Base-by-base conservation (phyloP, 495 filamentous ascomycete genomes). In the Aspergillus sclerotiicarbonarius region DNA sequence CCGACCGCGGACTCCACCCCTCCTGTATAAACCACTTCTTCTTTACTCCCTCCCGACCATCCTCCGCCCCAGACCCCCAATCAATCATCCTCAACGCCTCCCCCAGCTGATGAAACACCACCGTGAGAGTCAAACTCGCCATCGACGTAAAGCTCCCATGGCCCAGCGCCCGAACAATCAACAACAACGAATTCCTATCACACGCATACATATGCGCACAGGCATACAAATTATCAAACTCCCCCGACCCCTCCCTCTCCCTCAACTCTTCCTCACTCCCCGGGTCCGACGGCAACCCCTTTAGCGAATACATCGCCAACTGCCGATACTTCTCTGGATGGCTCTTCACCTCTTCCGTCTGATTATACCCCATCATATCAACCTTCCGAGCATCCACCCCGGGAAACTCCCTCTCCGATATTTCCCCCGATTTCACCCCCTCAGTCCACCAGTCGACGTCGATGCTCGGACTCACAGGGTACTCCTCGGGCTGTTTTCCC, bases 11-110 rank as follows among this genome's bases (percentile, higher is more conserved):
- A 41, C 83, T 84, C 70, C 78, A 81, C 5, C 77, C 78, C 69
- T 91, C 88, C 70, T 90, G 85, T 21, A 85, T 67, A 71, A 86
- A 90, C 88, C 88, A 90, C 47, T 79, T 81, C 43, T 78, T 79
- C 6, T 62, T 51, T 12, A 70, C 64, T 8, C n/a, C 47, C 4
- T 32, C 47, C 29, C 20, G 4, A 31, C 67, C 69, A 15, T 49
- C 33, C 25, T 59, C 25, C 15, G 56, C n/a, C 9, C 46, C 46
- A 19, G 57, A 52, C 30, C 67, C 63, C 63, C 68, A 74, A 46
- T 76, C 70, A 25, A 76, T 64, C 71, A 79, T 76, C 16, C 71
- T 54, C 51, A 81, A 53, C 8, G 75, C 66, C 45, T 72, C 63
- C 3, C 71, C 68, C 54, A 70, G 69, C 25, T 65, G 60, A 65